Percentiles rank a stretch among this genome's conserved stretches.
These are phyloP conservation scores for Globisporangium yorkense DNA, from an alignment of 352 stramenopile genomes.

Conservation along the genomic window DNA sequence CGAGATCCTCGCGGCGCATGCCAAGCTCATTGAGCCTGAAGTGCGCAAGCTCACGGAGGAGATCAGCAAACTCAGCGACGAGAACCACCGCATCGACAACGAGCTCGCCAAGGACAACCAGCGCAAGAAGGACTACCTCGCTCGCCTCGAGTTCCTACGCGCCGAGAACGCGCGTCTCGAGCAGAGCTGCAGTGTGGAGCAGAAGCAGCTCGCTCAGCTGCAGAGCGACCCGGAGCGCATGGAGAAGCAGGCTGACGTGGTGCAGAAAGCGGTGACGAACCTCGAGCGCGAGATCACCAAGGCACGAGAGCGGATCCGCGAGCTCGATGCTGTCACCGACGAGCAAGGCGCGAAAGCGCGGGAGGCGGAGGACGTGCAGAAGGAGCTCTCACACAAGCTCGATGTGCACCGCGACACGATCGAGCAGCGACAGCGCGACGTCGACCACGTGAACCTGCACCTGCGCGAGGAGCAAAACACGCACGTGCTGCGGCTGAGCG, in stretches of 20 bases:
- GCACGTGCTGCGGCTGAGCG: constrained; percentile 59
- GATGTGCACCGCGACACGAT: constrained; percentile 89
- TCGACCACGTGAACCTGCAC: constrained; percentile 84
- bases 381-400: constrained; percentile 79
- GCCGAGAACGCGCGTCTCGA: constrained; percentile 62
- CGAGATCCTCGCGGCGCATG: constrained; percentile 68
- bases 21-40: constrained; percentile 80
- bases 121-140: constrained; percentile 56
- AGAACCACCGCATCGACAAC: constrained; percentile 57
- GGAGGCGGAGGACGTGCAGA: constrained; percentile 75
- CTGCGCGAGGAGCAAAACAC: constrained; percentile 84
- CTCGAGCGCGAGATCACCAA: constrained; percentile 64
- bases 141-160: constrained; percentile 51
- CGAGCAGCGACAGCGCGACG: constrained; percentile 88
- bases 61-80: constrained; percentile 56
- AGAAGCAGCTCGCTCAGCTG: constrained; percentile 60
- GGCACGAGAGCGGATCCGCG: constrained; percentile 24
- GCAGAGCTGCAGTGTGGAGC: constrained; percentile 29
- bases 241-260: constrained; percentile 80
- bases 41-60: constrained; percentile 66
- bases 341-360: constrained; percentile 46
- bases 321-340: constrained; percentile 35
- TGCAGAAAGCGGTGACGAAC: constrained; percentile 69
- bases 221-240: constrained; percentile 77
- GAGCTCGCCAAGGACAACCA: constrained; percentile 68